Evolutionary conservation across 1,139 yeast genomes (phyloP), one percentile per base, ranked within the genome.

Genomic region (Zygoascus sp.): DNA sequence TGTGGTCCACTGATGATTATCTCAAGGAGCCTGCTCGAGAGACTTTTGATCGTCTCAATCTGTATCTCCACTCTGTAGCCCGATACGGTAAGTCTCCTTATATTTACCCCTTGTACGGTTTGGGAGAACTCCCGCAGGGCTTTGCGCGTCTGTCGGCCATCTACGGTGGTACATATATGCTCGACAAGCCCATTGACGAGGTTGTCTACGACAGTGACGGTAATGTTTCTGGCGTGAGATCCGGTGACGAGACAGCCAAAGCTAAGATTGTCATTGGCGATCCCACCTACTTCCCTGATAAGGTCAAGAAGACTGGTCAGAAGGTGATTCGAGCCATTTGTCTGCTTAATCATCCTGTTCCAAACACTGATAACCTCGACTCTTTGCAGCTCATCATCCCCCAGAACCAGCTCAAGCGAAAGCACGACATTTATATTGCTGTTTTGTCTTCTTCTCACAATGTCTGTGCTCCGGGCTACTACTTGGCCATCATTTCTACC

Each of bases 111-210:
- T 74, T 92, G 61, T 92, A 92, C 64, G 99, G 99, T 9, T 76
- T 94, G 51, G 98, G 99, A 44, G 99, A 92, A 68, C 76, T 92
- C 53, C 99, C 99, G 16, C 99, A 92, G 69, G 98, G 97, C 11
- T 92, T 92, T 73, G 97, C 98, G 15, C 80, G 99, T 65, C 79
- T 92, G 57, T 83, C 96, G 39, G 98, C 98, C 37, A 92, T 92
- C 57, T 90, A 92, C 62, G 99, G 99, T 55, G 98, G 99, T 62
- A 92, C 98, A 28, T 92, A 89, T 66, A 94, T 92, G 98, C 79
- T 92, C 63, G 96, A 89, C 66, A 90, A 96, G 42, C 96, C 97
- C 46, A 82, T 94, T 53, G 96, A 92, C 53, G 96, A 90, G 67
- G 77, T 89, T 25, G 75, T 84, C 46, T 89, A 83, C 64, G 81